Base-by-base conservation (phyloP, 768 basidiomycete species). In the Pleurotus cornucopiae region DNA sequence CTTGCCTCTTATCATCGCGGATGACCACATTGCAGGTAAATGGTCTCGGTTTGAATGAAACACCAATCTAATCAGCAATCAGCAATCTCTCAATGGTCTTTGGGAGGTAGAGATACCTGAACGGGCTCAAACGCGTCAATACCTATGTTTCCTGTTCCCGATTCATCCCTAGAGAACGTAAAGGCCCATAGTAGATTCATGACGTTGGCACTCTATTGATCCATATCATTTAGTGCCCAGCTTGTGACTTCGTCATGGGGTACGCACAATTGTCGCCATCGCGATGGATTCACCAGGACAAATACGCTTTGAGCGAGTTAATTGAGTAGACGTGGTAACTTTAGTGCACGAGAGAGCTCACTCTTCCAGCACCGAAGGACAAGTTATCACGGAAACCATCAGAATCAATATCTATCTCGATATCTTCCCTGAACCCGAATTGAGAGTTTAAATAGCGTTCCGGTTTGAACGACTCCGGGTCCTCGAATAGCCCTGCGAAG, bases 351-450 rank as follows among this genome's bases (percentile, higher is more conserved):
- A 20, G 21, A 9, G 5, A 16, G 6, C 48, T 49, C 21, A 49
- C 48, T 37, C 52, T 37, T 13, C 52, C 52, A 20, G 39, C 37
- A 13, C 52, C 52, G 25, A 54, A 54, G 5, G 52, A 7, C 13
- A 54, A 40, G 25, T 41, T 54, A 18, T 54, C 52, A 23, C 52
- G 52, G 40, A 40, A 45, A 7, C 34, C 23, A n/a, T 49, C 48
- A 49, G 38, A 14, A 13, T 37, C 48, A n/a, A 49, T 11, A 14
- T 37, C 37, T 16, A 40, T 14, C 16, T 43, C 40, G 11, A 54
- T 3, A 54, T 54, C 52, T 9, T 20, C 11, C 13, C 52, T 37
- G 14, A 45, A 20, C 38, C 52, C 52, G 13, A n/a, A 43, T 20
- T 13, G 39, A 45, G 38, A 41, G 16, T 41, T 23, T 20, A 54